Evolutionary conservation across 164 flowering plant genomes (phyloP).

Genomic region (Dillenia turbinata): DNA sequence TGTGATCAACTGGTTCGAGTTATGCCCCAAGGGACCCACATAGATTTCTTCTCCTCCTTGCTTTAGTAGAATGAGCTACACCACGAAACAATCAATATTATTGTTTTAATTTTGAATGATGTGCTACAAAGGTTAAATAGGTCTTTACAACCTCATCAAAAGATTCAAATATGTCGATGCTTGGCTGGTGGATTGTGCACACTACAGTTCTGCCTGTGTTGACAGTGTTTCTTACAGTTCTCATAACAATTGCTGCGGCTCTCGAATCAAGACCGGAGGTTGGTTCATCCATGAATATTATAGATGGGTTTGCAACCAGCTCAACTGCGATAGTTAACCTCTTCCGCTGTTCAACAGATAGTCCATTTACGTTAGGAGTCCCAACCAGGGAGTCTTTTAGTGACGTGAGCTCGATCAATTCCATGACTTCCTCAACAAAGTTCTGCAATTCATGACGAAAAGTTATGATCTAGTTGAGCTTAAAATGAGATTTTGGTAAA

Average conservation of each 20-base stretch:
- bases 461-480: background rate
- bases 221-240: constrained; percentile 51
- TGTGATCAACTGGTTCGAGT: constrained; percentile 29
- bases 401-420: constrained; percentile 40
- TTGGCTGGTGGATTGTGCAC: constrained; percentile 57
- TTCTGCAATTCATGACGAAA: constrained; percentile 24
- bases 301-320: constrained; percentile 57
- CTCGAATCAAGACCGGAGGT: constrained; percentile 62
- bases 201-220: constrained; percentile 56
- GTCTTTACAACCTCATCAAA: constrained; percentile 40
- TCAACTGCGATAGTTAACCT: constrained; percentile 58
- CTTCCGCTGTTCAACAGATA: constrained; percentile 51
- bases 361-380: constrained; percentile 41
- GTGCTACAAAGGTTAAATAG: too few species aligned
- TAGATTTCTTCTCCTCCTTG: constrained; percentile 42
- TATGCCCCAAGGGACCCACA: constrained; percentile 39
- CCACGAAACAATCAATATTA: background rate
- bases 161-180: constrained; percentile 52
- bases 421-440: constrained; percentile 57
- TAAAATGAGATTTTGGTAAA: constrained; percentile 3
- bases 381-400: constrained; percentile 42
- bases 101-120: too few species aligned
- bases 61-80: constrained; percentile 38
- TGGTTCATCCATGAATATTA: constrained; percentile 62
- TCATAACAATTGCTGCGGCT: constrained; percentile 58